A percentile compares a stretch with the other conserved stretches of the same genome.
phyloP scores from a whole-genome alignment of 176 grass and related monocot species.

The Coix lacrymajobi region DNA sequence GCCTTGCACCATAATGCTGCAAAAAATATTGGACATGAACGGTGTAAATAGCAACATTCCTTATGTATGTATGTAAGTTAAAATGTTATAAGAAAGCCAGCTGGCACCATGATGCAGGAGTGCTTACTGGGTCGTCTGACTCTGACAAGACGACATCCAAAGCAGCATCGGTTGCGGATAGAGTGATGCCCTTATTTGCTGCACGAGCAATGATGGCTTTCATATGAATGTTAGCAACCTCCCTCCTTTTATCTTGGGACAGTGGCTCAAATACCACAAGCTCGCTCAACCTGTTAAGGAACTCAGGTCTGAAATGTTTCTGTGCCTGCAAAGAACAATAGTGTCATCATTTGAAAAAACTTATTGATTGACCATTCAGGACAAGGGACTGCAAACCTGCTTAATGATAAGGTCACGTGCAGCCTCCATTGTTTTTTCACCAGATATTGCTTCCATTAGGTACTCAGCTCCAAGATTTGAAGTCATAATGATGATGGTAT shows the following conservation, averaged over 20 bases:
- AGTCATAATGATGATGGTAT: constrained; percentile 53
- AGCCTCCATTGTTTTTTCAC: constrained; percentile 19
- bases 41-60: background rate
- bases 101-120: background rate
- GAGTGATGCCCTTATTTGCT: constrained; percentile 45
- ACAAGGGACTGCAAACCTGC: constrained; percentile 14
- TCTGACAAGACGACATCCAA: constrained; percentile 53
- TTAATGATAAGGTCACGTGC: constrained; percentile 25
- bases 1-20: constrained; percentile 45
- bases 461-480: constrained; percentile 51
- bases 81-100: background rate
- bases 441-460: constrained; percentile 21
- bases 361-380: background rate
- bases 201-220: constrained; percentile 50
- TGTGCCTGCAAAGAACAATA: constrained; percentile 25
- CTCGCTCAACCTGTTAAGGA: constrained; percentile 51
- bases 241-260: constrained; percentile 27
- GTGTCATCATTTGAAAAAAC: background rate
- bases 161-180: constrained; percentile 49
- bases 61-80: background rate
- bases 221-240: constrained; percentile 51
- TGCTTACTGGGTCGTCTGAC: constrained; percentile 56
- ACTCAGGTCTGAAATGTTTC: constrained; percentile 49
- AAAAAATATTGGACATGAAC: background rate
- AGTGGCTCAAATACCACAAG: constrained; percentile 55